Evolutionary conservation across 345 rosid species (phyloP), one percentile per base, ranked within the genome.

Genomic region (Rhodomyrtus tomentosa): DNA sequence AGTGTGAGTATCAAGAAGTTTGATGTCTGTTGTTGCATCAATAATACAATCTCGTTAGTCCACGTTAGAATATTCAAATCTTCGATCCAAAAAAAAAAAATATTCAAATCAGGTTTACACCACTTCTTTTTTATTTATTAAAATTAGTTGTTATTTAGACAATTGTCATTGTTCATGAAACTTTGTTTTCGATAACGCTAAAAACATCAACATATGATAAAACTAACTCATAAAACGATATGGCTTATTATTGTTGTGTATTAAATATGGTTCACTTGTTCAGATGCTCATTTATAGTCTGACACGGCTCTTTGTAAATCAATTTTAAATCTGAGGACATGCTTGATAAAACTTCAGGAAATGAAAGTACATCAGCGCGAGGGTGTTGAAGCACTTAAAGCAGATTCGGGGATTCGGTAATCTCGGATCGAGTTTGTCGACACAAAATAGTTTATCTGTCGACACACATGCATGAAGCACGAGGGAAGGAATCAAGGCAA

Each of bases 391-490:
- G 40, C 0, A 59, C 73, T 59, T 59, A 59, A 29, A 59, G 29
- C 22, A 10, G 1, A 29, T 3, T 29, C 0, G 5, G 22, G 40
- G 36, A 8, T 15, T 29, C 0, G 5, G 2, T 29, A 3, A 59
- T 29, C 40, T 59, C 1, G 5, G 11, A 59, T 59, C 3, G 40
- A 38, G 40, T 38, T 38, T 38, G 40, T 38, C 5, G 40, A 5
- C 3, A 38, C 3, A 38, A 38, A 38, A 38, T 3, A 38, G 40
- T 3, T 38, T 5, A 5, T 38, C 5, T 38, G 40, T 38, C 3
- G 40, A 38, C 40, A 38, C 40, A 38, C 3, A 5, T 38, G 40
- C 40, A 3, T 38, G 40, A 38, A 38, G 40, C 40, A 38, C 40
- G 40, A 38, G 40, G 3, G 40, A 2, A 38, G 40, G 40, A 38